A percentile compares a stretch with the other conserved stretches of the same genome.
Conservation (phyloP, 2,329 filamentous ascomycete species). For the Laburnicola sp. region DNA sequence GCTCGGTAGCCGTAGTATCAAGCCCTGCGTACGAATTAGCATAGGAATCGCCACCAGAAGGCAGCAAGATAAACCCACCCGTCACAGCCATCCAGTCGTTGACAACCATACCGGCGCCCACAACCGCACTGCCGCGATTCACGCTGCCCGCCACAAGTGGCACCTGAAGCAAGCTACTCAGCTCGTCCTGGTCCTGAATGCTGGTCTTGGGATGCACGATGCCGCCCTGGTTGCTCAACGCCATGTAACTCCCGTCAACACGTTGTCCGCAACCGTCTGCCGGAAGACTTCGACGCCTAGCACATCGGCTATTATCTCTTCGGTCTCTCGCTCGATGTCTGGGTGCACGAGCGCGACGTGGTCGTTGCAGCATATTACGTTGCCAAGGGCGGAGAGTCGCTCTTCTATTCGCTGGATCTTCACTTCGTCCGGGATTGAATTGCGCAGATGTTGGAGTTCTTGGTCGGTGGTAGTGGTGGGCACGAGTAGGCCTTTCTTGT, state of each 20-base stretch:
- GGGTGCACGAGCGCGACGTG: conserved; percentile 96
- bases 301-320: conserved; percentile 97
- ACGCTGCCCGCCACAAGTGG: conserved; percentile 92
- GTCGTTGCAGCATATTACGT: conserved; percentile 96
- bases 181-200: conserved; percentile 97
- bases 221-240: conserved; percentile 90
- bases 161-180: conserved; percentile 89
- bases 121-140: conserved; percentile 89
- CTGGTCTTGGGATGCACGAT: conserved; percentile 97
- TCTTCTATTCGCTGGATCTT: conserved; percentile 98
- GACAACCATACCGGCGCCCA: conserved; percentile 96
- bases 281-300: conserved; percentile 86
- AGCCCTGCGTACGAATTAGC: conserved; percentile 57
- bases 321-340: conserved; percentile 94
- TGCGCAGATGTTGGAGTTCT: conserved; percentile 95
- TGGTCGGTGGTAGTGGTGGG: conserved; percentile 96
- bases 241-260: conserved; percentile 95
- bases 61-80: conserved; percentile 26
- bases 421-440: conserved; percentile 86
- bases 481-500: conserved; percentile 94
- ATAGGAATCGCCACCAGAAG: not conserved
- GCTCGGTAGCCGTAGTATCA: conserved; percentile 94
- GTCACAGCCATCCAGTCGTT: conserved; percentile 98
- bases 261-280: conserved; percentile 96
- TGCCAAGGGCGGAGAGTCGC: conserved; percentile 89